Evolutionary conservation across 2,329 filamentous ascomycete genomes (phyloP).

Genomic region (Fusarium buxicola): DNA sequence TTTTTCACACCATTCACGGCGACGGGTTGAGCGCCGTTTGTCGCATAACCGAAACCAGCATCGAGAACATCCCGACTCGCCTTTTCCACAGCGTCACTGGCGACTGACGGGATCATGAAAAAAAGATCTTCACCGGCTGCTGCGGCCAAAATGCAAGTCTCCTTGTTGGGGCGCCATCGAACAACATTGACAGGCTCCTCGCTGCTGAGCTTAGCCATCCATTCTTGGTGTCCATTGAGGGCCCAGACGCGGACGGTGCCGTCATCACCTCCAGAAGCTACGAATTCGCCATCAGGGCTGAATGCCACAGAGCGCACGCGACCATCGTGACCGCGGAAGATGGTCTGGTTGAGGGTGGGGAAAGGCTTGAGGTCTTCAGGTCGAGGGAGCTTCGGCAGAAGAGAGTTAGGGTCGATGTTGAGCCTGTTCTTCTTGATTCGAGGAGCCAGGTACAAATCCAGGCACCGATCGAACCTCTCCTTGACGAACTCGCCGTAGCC

Average conservation of each 20-base stretch:
- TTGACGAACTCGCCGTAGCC: conserved; percentile 92
- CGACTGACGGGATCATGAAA: conserved; percentile 81
- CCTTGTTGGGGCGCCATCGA: conserved; percentile 87
- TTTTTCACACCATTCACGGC: conserved; percentile 72
- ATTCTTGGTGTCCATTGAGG: conserved; percentile 88
- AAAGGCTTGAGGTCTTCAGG: conserved; percentile 96
- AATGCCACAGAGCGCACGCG: conserved; percentile 86
- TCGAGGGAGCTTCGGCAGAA: conserved; percentile 91
- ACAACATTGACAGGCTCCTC: conserved; percentile 87
- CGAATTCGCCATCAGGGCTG: conserved; percentile 85
- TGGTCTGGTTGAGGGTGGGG: conserved; percentile 87
- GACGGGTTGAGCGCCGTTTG: conserved; percentile 69
- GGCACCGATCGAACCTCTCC: conserved; percentile 93
- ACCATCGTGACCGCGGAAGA: conserved; percentile 90
- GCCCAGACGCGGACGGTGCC: conserved; percentile 94
- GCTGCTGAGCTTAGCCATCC: conserved; percentile 81
- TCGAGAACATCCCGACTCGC: conserved; percentile 82
- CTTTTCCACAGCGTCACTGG: conserved; percentile 79
- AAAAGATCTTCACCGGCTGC: conserved; percentile 87
- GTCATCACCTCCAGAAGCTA: conserved; percentile 95
- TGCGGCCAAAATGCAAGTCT: conserved; percentile 83
- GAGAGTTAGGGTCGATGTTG: conserved; percentile 94
- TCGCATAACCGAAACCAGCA: conserved; percentile 93
- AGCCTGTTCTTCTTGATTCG: conserved; percentile 91
- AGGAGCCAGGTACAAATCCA: conserved; percentile 95